phyloP scores from a whole-genome alignment of 371 early-diverging fungal species.

The Lichtheimia hyalospora region DNA sequence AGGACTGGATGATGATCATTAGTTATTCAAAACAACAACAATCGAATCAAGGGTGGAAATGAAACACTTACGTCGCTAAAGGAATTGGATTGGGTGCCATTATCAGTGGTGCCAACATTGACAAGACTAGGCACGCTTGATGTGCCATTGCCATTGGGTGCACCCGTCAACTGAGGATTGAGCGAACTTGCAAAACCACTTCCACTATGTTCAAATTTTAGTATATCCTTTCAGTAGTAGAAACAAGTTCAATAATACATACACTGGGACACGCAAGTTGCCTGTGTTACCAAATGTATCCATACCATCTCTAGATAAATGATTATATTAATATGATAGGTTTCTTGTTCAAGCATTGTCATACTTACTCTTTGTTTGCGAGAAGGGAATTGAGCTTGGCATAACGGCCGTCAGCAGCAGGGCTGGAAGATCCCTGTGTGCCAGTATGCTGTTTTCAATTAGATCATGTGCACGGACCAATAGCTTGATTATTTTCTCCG shows the following conservation, averaged over 20 bases:
- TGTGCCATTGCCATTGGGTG: slow-evolving; percentile 1
- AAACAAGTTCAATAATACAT: slow-evolving; percentile 14
- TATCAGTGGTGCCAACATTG: slow-evolving; percentile 2
- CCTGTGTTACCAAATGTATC: slow-evolving; percentile 57
- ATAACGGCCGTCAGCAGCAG: slow-evolving; percentile 9
- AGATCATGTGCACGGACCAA: slow-evolving; percentile 4
- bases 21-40: too few relatives aligned
- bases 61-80: slow-evolving; percentile 5
- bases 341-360: too few relatives aligned
- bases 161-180: slow-evolving; percentile 11
- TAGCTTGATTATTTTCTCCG: slow-evolving; percentile 1
- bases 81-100: background rate
- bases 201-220: slow-evolving; percentile 22
- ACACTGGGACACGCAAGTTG: slow-evolving; percentile 47
- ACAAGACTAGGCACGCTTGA: slow-evolving; percentile 4
- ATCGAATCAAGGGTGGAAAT: background rate
- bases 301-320: slow-evolving; percentile 37
- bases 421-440: slow-evolving; percentile 7
- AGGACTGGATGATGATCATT: slow-evolving; percentile 11
- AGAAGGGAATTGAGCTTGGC: slow-evolving; percentile 21
- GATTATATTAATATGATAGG: background rate
- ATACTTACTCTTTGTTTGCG: slow-evolving; percentile 20
- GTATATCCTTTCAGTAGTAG: too few relatives aligned
- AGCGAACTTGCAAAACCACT: slow-evolving; percentile 35
- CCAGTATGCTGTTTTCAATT: slow-evolving; percentile 1